Base-by-base conservation (phyloP, 257 asterid species). In the Solanum rostratum region DNA sequence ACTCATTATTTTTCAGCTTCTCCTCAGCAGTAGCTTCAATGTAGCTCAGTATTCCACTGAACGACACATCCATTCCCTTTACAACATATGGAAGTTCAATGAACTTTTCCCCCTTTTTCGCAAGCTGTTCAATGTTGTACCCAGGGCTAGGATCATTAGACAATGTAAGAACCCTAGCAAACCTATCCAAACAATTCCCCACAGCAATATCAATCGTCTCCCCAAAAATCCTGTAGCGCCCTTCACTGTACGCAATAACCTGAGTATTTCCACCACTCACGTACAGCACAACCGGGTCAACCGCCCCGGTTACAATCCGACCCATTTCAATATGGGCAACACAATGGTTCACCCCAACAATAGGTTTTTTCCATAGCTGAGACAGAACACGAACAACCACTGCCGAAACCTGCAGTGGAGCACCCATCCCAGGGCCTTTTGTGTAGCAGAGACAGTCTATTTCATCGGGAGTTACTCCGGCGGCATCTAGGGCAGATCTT, bases 51-150 rank as follows among this genome's bases (percentile, higher is more conserved):
- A 96, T 93, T 82, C 99, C 99, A 87, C 99, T 96, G 85, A 96
- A 96, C 18, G 99, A 96, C 55, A 96, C 98, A 85, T 96, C 99
- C 99, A 96, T 96, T 84, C 99, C 99, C 91, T 96, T 96, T 80
- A 96, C 99, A 54, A 83, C 99, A 80, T 96, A 96, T 13, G 99
- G 99, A 63, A 96, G 97, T 81, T 96, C 99, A 43, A 96, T 93
- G 84, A 92, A 96, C 90, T 91, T 87, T 68, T 91, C 91, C 62
- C 99, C 99, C 71, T 95, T 95, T 91, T 95, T 96, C 4, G 99
- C 99, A 88, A 95, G 98, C 99, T 96, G 98, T 89, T 96, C 99
- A 73, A 96, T 96, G 88, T 95, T 96, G 92, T 96, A 96, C n/a
- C 99, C 99, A 14, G 98, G 98, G 85, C 98, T 96, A 60, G 98